phyloP scores from a whole-genome alignment of 1,284 basidiomycete species.

The Papiliotrema flavescens region DNA sequence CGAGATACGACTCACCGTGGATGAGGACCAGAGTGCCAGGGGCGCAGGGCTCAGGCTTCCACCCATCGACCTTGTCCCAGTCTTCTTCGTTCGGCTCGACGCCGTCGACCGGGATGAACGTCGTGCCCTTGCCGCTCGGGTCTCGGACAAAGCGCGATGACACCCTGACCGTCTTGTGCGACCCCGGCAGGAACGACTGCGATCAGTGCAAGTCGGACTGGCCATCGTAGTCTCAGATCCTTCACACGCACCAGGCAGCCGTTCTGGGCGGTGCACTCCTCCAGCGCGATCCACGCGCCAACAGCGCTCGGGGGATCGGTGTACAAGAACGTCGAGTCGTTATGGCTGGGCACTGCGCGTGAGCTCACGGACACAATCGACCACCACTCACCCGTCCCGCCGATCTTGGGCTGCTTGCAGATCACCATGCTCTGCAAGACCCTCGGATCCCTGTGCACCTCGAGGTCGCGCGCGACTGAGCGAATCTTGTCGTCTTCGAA shows the following conservation, averaged over 20 bases:
- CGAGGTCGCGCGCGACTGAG: conserved; percentile 66
- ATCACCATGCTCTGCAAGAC: conserved; percentile 95
- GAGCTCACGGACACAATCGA: background rate
- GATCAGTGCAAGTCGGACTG: background rate
- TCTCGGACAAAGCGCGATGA: conserved; percentile 78
- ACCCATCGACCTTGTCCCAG: conserved; percentile 57
- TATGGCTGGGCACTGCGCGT: conserved; percentile 56
- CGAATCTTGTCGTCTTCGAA: conserved; percentile 68
- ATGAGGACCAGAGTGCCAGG: conserved; percentile 82
- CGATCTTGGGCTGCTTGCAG: conserved; percentile 81
- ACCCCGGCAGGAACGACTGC: conserved; percentile 81
- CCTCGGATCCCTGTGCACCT: conserved; percentile 75
- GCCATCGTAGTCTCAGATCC: too few species aligned
- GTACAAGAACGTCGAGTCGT: conserved; percentile 63
- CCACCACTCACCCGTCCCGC: conserved; percentile 66
- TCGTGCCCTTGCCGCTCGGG: conserved; percentile 56
- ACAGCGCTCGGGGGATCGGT: conserved; percentile 86
- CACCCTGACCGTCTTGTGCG: conserved; percentile 68
- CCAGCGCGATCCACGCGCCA: conserved; percentile 93
- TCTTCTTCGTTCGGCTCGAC: conserved; percentile 53
- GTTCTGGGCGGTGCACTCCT: conserved; percentile 76
- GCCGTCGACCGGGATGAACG: conserved; percentile 63
- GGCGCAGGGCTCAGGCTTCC: conserved; percentile 64
- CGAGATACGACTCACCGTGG: conserved; percentile 52
- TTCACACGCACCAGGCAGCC: conserved; percentile 61